Percentiles rank a stretch among this genome's conserved stretches.
phyloP scores from a whole-genome alignment of 2,329 filamentous ascomycete species.

The Harringtonia aguacate region DNA sequence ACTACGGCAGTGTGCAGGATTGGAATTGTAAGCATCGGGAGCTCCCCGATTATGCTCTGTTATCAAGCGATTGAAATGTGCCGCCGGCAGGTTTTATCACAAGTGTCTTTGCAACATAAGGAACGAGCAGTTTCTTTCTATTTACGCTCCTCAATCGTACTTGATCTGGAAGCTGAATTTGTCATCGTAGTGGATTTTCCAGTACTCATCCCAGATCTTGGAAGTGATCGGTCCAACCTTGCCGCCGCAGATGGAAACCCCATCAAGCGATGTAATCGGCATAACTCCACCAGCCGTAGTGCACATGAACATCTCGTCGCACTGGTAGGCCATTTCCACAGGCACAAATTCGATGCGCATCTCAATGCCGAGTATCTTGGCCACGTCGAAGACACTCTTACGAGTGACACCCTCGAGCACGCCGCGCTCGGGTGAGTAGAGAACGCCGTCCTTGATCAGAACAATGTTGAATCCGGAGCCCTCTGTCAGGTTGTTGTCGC shows the following conservation, averaged over 20 bases:
- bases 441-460: conserved; percentile 29
- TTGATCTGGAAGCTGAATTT: conserved; percentile 22
- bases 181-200: conserved; percentile 33
- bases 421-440: conserved; percentile 35
- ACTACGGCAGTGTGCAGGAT: too few species aligned
- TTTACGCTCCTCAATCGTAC: too few species aligned
- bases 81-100: too few species aligned
- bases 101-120: too few species aligned
- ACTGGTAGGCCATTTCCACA: conserved; percentile 26
- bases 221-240: conserved; percentile 33
- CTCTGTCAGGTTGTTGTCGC: conserved; percentile 36
- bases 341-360: conserved; percentile 30
- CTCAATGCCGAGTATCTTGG: conserved; percentile 20
- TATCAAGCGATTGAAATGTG: too few species aligned
- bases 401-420: conserved; percentile 37
- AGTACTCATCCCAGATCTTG: conserved; percentile 39
- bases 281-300: conserved; percentile 43
- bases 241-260: conserved; percentile 26
- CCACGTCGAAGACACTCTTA: conserved; percentile 35
- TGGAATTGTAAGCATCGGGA: too few species aligned
- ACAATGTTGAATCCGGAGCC: conserved; percentile 30
- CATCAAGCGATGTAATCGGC: conserved; percentile 37
- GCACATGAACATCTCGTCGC: conserved; percentile 41
- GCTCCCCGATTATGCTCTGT: too few species aligned
- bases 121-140: too few species aligned